Base-by-base conservation (phyloP, 2,329 filamentous ascomycete genomes). In the Colletotrichum sojae region DNA sequence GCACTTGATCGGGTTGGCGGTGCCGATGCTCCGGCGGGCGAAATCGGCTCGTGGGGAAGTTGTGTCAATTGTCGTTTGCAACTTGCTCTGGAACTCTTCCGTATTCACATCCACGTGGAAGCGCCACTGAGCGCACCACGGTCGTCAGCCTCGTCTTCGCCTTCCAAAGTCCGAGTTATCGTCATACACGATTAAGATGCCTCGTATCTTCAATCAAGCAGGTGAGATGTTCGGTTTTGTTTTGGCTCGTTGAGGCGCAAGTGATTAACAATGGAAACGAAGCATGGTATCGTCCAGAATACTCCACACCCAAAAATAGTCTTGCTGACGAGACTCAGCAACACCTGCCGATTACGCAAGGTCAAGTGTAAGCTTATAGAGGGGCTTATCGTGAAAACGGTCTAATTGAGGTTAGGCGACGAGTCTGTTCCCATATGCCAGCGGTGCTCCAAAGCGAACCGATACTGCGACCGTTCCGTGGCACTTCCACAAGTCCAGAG, bases 261-360 rank as follows among this genome's bases (percentile, higher is more conserved):
- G 15, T 22, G 2, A 40, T 31, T 51, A 13, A 60, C 40, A 27
- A 31, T 10, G 18, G 1, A 20, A 25, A 48, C 3, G 13, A 25
- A 48, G 45, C 49, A 18, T 54, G 59, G 49, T 54, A 53, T 27
- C 6, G 13, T 6, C 5, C 6, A 20, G 15, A 31, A 18, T 9
- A 9, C 12, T 16, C 15, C 39, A 22, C 15, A 18, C 15, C n/a
- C 2, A 3, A 1, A 6, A 31, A 18, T 5, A 12, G 8, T 39
- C 40, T 13, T 45, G 40, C 58, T 67, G n/a, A 63, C 22, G 8
- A 49, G 27, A 36, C 18, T 8, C 40, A 81, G 79, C 71, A 79
- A 81, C 52, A 81, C 78, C 2, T 81, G 79, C 59, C 78, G 79
- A 3, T 72, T 74, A 12, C 79, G 79, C 57, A 81, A 81, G 63